Percentiles rank a stretch among this genome's conserved stretches.
Conservation (phyloP, 805 yeast species). For the Torulaspora quercuum region DNA sequence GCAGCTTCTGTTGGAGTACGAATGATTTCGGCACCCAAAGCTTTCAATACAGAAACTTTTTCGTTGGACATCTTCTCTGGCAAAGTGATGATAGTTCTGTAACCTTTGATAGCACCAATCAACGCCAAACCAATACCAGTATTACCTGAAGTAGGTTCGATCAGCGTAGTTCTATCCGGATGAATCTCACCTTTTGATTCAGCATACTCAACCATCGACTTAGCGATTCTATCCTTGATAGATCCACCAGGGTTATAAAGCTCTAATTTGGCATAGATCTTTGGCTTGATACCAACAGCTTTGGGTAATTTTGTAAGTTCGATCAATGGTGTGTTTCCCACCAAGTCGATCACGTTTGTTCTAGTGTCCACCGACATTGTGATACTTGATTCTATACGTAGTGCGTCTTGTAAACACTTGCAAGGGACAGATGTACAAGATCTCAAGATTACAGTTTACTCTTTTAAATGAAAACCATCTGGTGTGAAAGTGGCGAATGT, state of each 20-base stretch:
- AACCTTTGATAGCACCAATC: slow-evolving; percentile 82
- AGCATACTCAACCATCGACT: slow-evolving; percentile 82
- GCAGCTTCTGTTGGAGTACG: slow-evolving; percentile 93
- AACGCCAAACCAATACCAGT: slow-evolving; percentile 89
- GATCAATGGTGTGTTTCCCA: slow-evolving; percentile 83
- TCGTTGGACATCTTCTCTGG: slow-evolving; percentile 93
- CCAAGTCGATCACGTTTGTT: slow-evolving; percentile 60
- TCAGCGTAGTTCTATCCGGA: slow-evolving; percentile 74
- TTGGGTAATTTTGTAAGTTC: slow-evolving; percentile 73
- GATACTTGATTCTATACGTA: too few species aligned
- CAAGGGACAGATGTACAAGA: too few species aligned
- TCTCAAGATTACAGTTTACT: too few species aligned
- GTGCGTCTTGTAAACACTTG: too few species aligned
- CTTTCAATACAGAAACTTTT: slow-evolving; percentile 81
- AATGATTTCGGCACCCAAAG: slow-evolving; percentile 85
- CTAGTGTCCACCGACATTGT: slow-evolving; percentile 26
- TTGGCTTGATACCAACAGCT: slow-evolving; percentile 68
- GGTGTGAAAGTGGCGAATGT: too few species aligned
- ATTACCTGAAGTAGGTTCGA: slow-evolving; percentile 89
- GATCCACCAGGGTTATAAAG: slow-evolving; percentile 88
- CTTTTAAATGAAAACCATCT: too few species aligned
- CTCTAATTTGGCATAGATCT: slow-evolving; percentile 70
- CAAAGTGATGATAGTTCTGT: slow-evolving; percentile 79
- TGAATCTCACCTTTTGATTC: slow-evolving; percentile 72
- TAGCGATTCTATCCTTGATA: slow-evolving; percentile 84